Evolutionary conservation across 257 asterid species (phyloP), one percentile per base, ranked within the genome.

Genomic region (Solanum pimpinellifolium): DNA sequence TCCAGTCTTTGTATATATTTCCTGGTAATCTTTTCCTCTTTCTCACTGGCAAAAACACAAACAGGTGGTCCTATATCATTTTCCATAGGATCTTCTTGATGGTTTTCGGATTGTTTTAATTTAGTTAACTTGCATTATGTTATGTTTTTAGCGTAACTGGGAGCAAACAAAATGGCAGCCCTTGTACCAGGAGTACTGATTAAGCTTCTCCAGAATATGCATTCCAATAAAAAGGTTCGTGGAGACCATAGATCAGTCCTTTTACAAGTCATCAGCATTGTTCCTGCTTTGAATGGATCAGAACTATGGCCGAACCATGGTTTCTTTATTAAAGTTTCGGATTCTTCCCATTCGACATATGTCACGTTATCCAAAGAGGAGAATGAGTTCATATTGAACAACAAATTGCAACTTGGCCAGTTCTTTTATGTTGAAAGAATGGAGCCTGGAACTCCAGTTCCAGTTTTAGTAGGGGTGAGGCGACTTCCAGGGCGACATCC

Each of bases 231-330:
- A 3, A 95, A 94, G 80, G 92, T 95, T 29, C 93, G 96, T 0
- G 98, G 99, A 1, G 98, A 93, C 84, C 72, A 96, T 29, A 86
- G 98, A 9, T 94, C 98, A 4, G 85, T 94, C 52, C 94, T 94
- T 2, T 83, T 96, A 44, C 98, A 96, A 84, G 98, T 94, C 41
- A 93, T 94, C 92, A 94, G 94, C 93, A 95, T 96, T 20, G 98
- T 96, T 31, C 98, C 98, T 3, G 98, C 98, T 42, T 88, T 95
- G 86, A 87, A 91, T 0, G 98, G 98, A 13, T 90, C 96, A 0
- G 98, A 96, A 68, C 86, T 95, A 1, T 95, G 95, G 94, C 99
- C 99, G 0, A 92, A 94, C 59, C 98, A 92, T 27, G 98, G 98
- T 14, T 96, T 94, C 90, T 95, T 93, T 94, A 74, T 96, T n/a